Evolutionary conservation across 139 green algal genomes (phyloP), one percentile per base, ranked within the genome.

Genomic region (Micractinium sp.): DNA sequence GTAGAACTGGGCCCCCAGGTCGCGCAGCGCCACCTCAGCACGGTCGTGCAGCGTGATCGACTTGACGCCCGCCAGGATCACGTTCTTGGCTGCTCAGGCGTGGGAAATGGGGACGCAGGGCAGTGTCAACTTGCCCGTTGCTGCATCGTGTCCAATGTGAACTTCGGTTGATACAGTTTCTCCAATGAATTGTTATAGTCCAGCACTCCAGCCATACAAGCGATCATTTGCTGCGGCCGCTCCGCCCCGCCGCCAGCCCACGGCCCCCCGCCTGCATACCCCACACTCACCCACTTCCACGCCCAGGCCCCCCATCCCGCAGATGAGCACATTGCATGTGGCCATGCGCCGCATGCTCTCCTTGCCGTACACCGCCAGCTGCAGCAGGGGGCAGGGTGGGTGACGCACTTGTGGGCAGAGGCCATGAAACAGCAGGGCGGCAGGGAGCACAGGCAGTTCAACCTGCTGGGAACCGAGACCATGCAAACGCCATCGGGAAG

Each of bases 311-410:
- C 95, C 96, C 25, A 95, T 71, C 0, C 98, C 98, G 20, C 89
- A 94, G 69, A 99, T 95, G 9, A 99, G 92, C 0, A 99, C 93
- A 29, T 92, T 95, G 1, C 96, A 93, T 3, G 89, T 90, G 16
- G 96, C 96, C 92, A 99, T 96, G 31, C 95, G 93, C 56, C 92
- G 91, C 97, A 99, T 99, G 18, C 92, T 95, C 90, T 99, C 98
- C 16, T 97, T 93, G 66, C 98, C 98, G 91, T 99, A 99, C 56
- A 99, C 98, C 5, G 98, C 98, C 19, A 99, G 94, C 95, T 99
- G 97, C 53, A 66, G 19, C 71, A n/a, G 31, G 27, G 33, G 23
- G 60, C 20, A 71, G 13, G 36, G 76, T 9, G 76, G 16, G 5
- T 3, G 36, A 82, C 14, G 76, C 4, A 35, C 5, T 2, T 53